Base-by-base conservation (phyloP, 2,329 filamentous ascomycete species). In the Penicillium sp. region DNA sequence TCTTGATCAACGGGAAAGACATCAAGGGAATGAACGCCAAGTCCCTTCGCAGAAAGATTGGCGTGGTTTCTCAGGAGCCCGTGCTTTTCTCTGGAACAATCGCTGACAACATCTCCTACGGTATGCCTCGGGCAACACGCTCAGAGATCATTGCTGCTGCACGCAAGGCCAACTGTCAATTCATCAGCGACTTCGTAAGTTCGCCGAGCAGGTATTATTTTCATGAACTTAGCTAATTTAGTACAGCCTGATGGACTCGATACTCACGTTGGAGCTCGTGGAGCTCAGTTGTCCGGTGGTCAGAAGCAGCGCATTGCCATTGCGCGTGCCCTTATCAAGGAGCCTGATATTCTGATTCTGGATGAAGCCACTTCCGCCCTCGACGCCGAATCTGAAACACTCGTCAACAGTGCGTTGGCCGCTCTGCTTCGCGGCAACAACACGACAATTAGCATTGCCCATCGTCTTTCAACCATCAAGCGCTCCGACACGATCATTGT, bases 301-400 rank as follows among this genome's bases (percentile, higher is more conserved):
- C 94, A 99, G 76, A 97, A 97, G 78, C 94, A 99, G 75, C 89
- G 94, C 62, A 97, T 99, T 68, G 94, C 94, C 38, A 99, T 99
- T 73, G 94, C 94, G 6, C 86, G 95, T 54, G 94, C 94, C 13
- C 82, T 99, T 29, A 87, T 99, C 67, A 97, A 97, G 76, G 86
- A 97, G 62, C 95, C 95, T 0, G 94, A 99, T 77, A 97, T 99
- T 62, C 81, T 99, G 29, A 96, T 99, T 60, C 84, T 99, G 0
- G 94, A 99, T 71, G 94, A 99, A 81, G 90, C 95, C 19, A 99
- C 95, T 0, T 96, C 91, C 2, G 94, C 94, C 0, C 83, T 99
- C 8, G 94, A 99, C 72, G 94, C 94, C 15, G 94, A 99, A 75
- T 96, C 91, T 0, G 94, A 99, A 75, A 97, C 94, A 0, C 84